phyloP scores from a whole-genome alignment of 2,329 filamentous ascomycete genomes.

The Penicillium digitatum region DNA sequence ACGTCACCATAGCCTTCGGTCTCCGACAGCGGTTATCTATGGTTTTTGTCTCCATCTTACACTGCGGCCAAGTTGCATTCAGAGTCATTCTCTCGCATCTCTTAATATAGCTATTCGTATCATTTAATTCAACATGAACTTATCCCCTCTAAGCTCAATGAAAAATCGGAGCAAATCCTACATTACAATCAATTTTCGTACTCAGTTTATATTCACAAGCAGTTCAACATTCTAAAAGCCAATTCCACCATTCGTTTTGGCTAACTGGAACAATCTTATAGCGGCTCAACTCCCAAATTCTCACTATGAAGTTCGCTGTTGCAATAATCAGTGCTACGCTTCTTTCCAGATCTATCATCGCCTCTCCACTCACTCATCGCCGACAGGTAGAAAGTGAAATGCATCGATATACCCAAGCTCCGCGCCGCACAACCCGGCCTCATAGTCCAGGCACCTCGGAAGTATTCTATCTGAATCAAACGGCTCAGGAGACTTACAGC shows the following conservation, averaged over 20 bases:
- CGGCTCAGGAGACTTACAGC: conserved; percentile 47
- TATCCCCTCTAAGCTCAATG: not conserved
- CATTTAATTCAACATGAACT: not conserved
- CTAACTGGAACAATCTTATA: not conserved
- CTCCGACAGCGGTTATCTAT: not conserved
- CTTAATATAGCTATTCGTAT: not conserved
- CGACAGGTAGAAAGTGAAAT: conserved; percentile 32
- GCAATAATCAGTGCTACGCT: conserved; percentile 36
- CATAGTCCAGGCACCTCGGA: conserved; percentile 30
- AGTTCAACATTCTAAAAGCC: not conserved
- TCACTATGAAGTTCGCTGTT: conserved; percentile 50
- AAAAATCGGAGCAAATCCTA: not conserved
- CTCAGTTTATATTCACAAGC: not conserved
- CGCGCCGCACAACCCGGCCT: conserved; percentile 29
- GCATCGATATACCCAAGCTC: conserved; percentile 27
- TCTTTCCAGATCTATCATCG: conserved; percentile 43
- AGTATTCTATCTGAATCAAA: conserved; percentile 33
- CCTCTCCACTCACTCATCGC: conserved; percentile 46
- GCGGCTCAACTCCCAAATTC: not conserved
- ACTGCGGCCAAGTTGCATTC: not conserved
- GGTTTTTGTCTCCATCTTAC: not conserved
- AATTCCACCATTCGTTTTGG: not conserved
- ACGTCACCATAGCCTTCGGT: not conserved
- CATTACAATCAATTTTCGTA: not conserved
- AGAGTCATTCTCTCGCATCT: not conserved